Evolutionary conservation across 176 grass and related monocot genomes (phyloP).

Genomic region (Ampelocalamus luodianensis): DNA sequence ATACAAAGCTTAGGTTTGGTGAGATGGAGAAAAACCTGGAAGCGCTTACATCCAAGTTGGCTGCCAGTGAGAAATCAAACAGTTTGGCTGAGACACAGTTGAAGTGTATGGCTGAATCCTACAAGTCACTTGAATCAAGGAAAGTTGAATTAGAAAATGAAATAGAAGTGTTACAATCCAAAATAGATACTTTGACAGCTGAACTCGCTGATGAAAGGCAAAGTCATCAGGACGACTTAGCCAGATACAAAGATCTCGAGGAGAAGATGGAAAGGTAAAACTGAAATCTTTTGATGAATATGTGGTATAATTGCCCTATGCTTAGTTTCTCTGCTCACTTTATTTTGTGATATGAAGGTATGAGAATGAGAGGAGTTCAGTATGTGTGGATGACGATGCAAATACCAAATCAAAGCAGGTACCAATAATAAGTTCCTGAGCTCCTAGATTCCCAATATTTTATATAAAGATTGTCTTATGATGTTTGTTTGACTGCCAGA

Average conservation of each 20-base stretch:
- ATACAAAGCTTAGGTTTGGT: constrained; percentile 59
- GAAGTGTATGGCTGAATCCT: constrained; percentile 96
- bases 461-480: background rate
- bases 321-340: constrained; percentile 46
- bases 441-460: background rate
- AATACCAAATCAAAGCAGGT: constrained; percentile 81
- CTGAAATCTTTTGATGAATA: constrained; percentile 28
- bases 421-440: constrained; percentile 17
- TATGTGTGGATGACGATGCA: constrained; percentile 56
- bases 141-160: constrained; percentile 82
- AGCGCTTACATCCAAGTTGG: constrained; percentile 76
- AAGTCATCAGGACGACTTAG: constrained; percentile 72
- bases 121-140: constrained; percentile 82
- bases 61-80: constrained; percentile 87
- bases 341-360: constrained; percentile 53
- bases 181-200: constrained; percentile 62
- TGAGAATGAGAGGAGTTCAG: constrained; percentile 63
- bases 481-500: constrained; percentile 14
- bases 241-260: constrained; percentile 78
- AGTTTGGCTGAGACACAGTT: constrained; percentile 93
- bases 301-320: background rate
- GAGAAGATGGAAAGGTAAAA: constrained; percentile 83
- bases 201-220: constrained; percentile 79
- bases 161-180: constrained; percentile 54
- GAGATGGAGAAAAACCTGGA: constrained; percentile 69